Evolutionary conservation across 495 filamentous ascomycete species (phyloP).

Genomic region (Lasiosphaeria ovina): DNA sequence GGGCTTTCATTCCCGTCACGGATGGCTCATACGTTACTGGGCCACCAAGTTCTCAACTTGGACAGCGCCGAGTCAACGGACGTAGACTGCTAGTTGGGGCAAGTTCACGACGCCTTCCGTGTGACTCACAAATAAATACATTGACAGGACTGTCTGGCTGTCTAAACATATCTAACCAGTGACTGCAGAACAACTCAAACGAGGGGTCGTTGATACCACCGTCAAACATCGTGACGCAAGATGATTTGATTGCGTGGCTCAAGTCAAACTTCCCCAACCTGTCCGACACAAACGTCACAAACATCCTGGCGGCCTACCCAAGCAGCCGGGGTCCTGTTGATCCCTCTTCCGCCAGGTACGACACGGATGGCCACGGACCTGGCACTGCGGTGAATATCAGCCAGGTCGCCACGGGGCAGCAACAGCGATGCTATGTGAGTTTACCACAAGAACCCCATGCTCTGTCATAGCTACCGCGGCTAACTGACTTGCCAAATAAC

Average conservation of each 20-base stretch:
- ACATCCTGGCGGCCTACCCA: slow-evolving; percentile 42
- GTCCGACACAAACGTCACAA: slow-evolving; percentile 38
- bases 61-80: slow-evolving; percentile 48
- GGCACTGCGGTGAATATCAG: slow-evolving; percentile 48
- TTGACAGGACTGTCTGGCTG: not conserved
- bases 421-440: slow-evolving; percentile 45
- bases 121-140: not conserved
- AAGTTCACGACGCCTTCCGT: slow-evolving; percentile 16
- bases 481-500: no score
- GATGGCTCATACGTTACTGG: slow-evolving; percentile 54
- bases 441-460: not conserved
- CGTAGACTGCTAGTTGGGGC: slow-evolving; percentile 47
- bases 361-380: slow-evolving; percentile 38
- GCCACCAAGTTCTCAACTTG: slow-evolving; percentile 49
- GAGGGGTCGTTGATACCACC: slow-evolving; percentile 47
- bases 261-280: slow-evolving; percentile 44
- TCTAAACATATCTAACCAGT: no score
- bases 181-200: slow-evolving; percentile 47
- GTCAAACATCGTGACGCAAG: slow-evolving; percentile 45
- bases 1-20: slow-evolving; percentile 59
- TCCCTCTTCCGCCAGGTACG: slow-evolving; percentile 31
- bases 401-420: slow-evolving; percentile 50
- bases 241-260: slow-evolving; percentile 43
- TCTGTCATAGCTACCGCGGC: not conserved
- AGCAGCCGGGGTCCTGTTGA: slow-evolving; percentile 13